Evolutionary conservation across 2,329 filamentous ascomycete genomes (phyloP), one percentile per base, ranked within the genome.

Genomic region (Aureobasidium melanogenum): DNA sequence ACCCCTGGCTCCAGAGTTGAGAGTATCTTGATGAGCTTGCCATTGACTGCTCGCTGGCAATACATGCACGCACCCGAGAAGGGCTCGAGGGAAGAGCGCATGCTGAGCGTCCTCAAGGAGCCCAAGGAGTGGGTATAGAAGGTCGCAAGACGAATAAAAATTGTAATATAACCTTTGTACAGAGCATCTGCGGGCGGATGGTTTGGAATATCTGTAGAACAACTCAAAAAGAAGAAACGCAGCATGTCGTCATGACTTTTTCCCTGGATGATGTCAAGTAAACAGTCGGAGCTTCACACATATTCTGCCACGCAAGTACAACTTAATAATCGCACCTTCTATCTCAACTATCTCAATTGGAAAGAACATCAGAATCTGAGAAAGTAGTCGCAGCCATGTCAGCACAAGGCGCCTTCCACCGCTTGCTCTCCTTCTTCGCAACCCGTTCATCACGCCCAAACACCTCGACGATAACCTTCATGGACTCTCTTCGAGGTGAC

Each of bases 11-110:
- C 92, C 6, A 83, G 94, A 64, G 86, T 99, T 2, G 94, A 99
- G 80, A 97, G 92, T 74, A 99, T 99, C 62, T 77, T 99, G 66
- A 97, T 99, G 91, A 97, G 91, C 75, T 77, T 99, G 72, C 94
- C 94, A 6, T 79, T 96, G 66, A 97, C 93, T 15, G 94, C 94
- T 26, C 84, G 86, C 68, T 99, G 94, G 94, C 85, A 88, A 71
- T 99, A 99, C 74, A 97, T 97, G 92, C 89, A 96, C 74, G 84
- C 87, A 72, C 88, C 89, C 0, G 85, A 87, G 70, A 86, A 86
- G 66, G 86, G 85, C 63, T 88, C 84, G 72, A 76, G 86, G 65
- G 94, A 99, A 77, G 88, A 89, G 74, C 82, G 90, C 66, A 75
- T 97, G 64, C 79, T 97, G 52, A 86, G 93, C 63, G 88, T 87